Conservation (phyloP, 2,329 filamentous ascomycete genomes). For the Cladobotryum protrusum region DNA sequence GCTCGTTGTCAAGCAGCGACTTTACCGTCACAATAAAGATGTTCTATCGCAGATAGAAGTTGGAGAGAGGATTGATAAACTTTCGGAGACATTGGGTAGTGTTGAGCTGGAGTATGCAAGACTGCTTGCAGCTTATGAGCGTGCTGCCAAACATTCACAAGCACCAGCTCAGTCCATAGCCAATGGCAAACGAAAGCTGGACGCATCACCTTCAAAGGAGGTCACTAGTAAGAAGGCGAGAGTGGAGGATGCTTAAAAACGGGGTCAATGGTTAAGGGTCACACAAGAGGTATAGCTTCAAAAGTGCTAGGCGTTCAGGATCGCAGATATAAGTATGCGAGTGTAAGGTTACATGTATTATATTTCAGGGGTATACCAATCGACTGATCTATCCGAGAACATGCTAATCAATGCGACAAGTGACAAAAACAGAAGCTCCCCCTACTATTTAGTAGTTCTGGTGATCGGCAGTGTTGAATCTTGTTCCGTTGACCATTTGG, state of each 20-base stretch:
- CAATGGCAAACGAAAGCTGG: conserved; percentile 43
- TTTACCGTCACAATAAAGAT: conserved; percentile 71
- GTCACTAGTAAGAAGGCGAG: conserved; percentile 39
- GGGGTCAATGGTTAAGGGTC: not conserved
- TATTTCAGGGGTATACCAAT: conserved; percentile 7
- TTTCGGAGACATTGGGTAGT: conserved; percentile 61
- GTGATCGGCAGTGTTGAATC: conserved; percentile 13
- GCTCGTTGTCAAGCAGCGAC: conserved; percentile 66
- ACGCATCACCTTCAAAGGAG: conserved; percentile 15
- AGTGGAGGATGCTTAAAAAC: conserved; percentile 27
- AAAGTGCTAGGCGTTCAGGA: not conserved
- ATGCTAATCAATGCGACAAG: conserved; percentile 4
- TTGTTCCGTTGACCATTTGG: conserved; percentile 32
- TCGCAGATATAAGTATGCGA: not conserved
- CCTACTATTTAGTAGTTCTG: not conserved
- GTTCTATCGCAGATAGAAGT: conserved; percentile 62
- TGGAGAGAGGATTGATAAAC: conserved; percentile 62
- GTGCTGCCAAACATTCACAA: conserved; percentile 24
- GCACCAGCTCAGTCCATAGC: conserved; percentile 7
- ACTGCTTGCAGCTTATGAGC: conserved; percentile 47
- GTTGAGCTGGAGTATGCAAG: conserved; percentile 70
- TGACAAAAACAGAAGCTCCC: conserved; percentile 1
- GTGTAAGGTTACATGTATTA: conserved; percentile 9
- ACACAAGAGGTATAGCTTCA: not conserved
- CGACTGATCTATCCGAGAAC: conserved; percentile 3